Base-by-base conservation (phyloP, 2,329 filamentous ascomycete genomes). In the Mariannaea sp. region DNA sequence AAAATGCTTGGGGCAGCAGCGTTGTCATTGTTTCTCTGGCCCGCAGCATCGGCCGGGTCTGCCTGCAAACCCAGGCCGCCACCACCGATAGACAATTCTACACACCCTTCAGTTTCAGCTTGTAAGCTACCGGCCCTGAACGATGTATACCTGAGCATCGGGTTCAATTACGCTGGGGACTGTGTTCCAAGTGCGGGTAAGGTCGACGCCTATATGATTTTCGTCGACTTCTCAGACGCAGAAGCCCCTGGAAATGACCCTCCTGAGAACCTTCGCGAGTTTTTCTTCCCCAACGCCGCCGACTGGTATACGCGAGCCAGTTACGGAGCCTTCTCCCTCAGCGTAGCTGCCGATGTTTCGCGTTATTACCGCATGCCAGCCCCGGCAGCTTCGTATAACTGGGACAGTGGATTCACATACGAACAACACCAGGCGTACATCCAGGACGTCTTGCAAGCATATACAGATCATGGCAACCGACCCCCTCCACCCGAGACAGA, bases 181-280 rank as follows among this genome's bases (percentile, higher is more conserved):
- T 73, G 70, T 48, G 68, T 68, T 2, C 63, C 70, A 1, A 68
- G 66, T 46, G 65, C 58, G 1, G 71, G 71, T 7, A 64, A 63
- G 0, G 56, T 72, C 2, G 58, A 49, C 8, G 69, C 62, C 13
- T 67, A 62, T 48, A 72, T 74, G 70, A 60, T 74, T 26, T 74
- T 74, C 51, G 62, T 74, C 46, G 71, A 74, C 58, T 73, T 72
- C 42, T 49, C 59, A 2, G 70, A 73, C 8, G 33, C 48, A 3
- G 59, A 61, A 8, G 57, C 57, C 0, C 49, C 47, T 16, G 57
- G 63, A 24, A 56, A 44, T 2, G 59, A 65, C n/a, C 56, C 65
- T 1, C 66, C 67, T 0, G 17, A 67, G 39, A 44, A 48, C 3
- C 56, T 71, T 1, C 47, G 54, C 10, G 51, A 62, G 32, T 24